phyloP scores from a whole-genome alignment of 2,329 filamentous ascomycete genomes.

The Incumbomyces lentus region DNA sequence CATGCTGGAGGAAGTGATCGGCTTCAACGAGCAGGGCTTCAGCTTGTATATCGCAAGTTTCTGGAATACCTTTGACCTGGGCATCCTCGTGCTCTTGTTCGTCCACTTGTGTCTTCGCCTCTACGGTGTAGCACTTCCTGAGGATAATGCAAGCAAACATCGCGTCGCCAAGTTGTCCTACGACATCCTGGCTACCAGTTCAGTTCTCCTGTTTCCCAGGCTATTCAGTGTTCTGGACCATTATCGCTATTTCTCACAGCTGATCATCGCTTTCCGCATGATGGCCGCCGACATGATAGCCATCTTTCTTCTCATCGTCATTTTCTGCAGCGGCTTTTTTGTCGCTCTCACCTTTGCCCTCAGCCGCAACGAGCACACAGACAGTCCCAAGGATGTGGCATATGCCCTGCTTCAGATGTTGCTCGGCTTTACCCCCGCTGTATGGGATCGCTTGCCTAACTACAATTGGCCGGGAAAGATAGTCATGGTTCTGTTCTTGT shows the following conservation, averaged over 20 bases:
- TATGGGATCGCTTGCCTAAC: slow-evolving; percentile 77
- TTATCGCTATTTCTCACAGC: slow-evolving; percentile 90
- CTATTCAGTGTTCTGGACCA: slow-evolving; percentile 90
- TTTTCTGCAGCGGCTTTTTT: slow-evolving; percentile 88
- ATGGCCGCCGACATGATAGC: slow-evolving; percentile 87
- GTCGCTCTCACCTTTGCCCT: slow-evolving; percentile 85
- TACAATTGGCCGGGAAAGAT: slow-evolving; percentile 71
- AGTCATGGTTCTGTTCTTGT: slow-evolving; percentile 71
- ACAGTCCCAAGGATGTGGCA: slow-evolving; percentile 63
- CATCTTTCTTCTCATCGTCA: slow-evolving; percentile 71
- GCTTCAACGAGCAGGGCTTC: slow-evolving; percentile 94
- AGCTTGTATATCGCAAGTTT: slow-evolving; percentile 95
- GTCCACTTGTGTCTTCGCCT: slow-evolving; percentile 83
- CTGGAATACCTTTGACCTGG: slow-evolving; percentile 92
- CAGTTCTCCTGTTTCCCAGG: slow-evolving; percentile 77
- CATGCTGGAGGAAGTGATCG: slow-evolving; percentile 91
- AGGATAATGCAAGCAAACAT: slow-evolving; percentile 46
- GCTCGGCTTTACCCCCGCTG: slow-evolving; percentile 91
- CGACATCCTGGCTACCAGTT: slow-evolving; percentile 85
- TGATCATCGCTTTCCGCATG: slow-evolving; percentile 84
- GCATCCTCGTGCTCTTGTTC: slow-evolving; percentile 74
- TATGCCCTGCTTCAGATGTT: slow-evolving; percentile 88
- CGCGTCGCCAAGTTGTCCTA: slow-evolving; percentile 76
- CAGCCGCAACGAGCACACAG: slow-evolving; percentile 47
- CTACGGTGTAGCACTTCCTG: slow-evolving; percentile 75